Percentiles rank a stretch among this genome's conserved stretches.
phyloP scores from a whole-genome alignment of 306 rosid species.

The Quercus bicolor region DNA sequence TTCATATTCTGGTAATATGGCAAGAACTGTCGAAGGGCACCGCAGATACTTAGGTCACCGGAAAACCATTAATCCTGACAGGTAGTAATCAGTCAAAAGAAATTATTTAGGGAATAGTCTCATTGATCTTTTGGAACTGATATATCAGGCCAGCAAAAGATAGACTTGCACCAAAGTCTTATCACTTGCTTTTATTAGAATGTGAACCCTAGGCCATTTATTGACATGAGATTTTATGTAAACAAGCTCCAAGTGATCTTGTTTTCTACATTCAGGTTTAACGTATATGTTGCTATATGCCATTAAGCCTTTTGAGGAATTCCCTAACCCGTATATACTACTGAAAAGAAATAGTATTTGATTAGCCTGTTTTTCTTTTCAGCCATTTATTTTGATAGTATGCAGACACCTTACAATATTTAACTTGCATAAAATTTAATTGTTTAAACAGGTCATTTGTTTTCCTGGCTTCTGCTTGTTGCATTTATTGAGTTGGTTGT shows the following conservation, averaged over 20 bases:
- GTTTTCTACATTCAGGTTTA: background rate
- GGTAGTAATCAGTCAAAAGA: constrained; percentile 40
- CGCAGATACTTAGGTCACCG: constrained; percentile 87
- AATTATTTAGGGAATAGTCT: constrained; percentile 2
- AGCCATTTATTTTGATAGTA: background rate
- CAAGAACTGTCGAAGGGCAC: constrained; percentile 95
- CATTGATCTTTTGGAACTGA: background rate
- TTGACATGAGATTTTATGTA: background rate
- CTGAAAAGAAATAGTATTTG: background rate
- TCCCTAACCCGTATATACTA: background rate
- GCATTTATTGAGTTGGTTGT: background rate
- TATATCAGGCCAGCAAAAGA: background rate
- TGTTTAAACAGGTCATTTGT: background rate
- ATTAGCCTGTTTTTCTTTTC: background rate
- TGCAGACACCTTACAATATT: background rate
- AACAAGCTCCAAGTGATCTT: background rate
- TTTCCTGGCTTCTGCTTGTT: background rate
- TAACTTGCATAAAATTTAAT: background rate
- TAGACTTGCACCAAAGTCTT: background rate
- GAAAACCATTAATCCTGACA: constrained; percentile 80
- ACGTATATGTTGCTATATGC: background rate
- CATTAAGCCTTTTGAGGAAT: background rate
- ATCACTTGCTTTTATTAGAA: constrained; percentile 3
- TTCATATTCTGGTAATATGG: constrained; percentile 91
- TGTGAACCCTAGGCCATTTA: background rate